A percentile compares a stretch with the other conserved stretches of the same genome.
Conservation (phyloP, 2,329 filamentous ascomycete species). For the Monosporascus cannonballus region DNA sequence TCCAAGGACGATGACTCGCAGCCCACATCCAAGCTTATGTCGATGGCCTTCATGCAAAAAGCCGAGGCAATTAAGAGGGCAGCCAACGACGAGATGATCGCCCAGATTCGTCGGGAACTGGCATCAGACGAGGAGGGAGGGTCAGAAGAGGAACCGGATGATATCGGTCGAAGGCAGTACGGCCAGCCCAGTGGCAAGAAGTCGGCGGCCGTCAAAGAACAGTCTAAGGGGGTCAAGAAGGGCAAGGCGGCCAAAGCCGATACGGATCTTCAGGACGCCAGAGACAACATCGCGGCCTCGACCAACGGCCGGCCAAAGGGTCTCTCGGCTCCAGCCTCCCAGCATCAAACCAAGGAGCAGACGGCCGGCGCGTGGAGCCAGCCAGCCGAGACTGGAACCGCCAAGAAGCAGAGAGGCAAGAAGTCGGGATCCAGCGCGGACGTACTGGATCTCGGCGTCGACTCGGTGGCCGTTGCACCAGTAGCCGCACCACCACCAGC, state of each 20-base stretch:
- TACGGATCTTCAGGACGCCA: constrained; percentile 35
- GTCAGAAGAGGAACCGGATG: constrained; percentile 44
- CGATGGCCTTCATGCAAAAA: constrained; percentile 92
- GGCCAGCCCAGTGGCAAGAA: constrained; percentile 41
- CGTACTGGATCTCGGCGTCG: constrained; percentile 24
- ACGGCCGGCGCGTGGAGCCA: constrained; percentile 26
- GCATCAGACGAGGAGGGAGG: constrained; percentile 52
- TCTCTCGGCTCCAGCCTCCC: constrained; percentile 12
- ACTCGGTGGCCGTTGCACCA: constrained; percentile 17
- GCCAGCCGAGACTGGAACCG: constrained; percentile 11
- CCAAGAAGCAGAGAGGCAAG: constrained; percentile 21
- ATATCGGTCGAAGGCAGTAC: constrained; percentile 66
- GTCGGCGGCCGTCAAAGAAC: constrained; percentile 13
- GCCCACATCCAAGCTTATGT: constrained; percentile 62
- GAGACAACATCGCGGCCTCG: constrained; percentile 24
- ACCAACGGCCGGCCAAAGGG: constrained; percentile 15
- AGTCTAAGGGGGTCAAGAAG: constrained; percentile 23
- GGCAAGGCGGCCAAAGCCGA: constrained; percentile 29
- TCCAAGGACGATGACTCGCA: constrained; percentile 42
- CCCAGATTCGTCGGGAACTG: constrained; percentile 65
- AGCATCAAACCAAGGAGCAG: constrained; percentile 9
- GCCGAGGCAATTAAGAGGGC: constrained; percentile 74
- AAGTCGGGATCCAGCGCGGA: constrained; percentile 14
- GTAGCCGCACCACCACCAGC: constrained; percentile 12
- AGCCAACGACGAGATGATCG: constrained; percentile 72